These are phyloP conservation scores for Leptodontidium sp. DNA, from an alignment of 2,329 filamentous ascomycete genomes.

Conservation along the genomic window DNA sequence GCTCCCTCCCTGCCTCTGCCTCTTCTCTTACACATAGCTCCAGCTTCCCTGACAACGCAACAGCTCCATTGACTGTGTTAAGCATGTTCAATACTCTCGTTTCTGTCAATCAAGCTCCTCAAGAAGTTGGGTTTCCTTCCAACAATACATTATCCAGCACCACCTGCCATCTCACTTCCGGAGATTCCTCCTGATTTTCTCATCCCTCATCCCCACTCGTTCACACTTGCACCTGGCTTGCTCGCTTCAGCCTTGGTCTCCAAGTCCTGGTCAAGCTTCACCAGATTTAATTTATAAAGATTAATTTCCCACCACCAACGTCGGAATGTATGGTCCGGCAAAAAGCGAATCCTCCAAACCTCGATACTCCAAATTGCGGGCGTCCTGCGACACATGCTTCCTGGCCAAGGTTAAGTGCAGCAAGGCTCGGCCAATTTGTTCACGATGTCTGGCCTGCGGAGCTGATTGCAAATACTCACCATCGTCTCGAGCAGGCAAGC, in stretches of 20 bases:
- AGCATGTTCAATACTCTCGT: slow-evolving; percentile 16
- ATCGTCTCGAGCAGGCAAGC: slow-evolving; percentile 59
- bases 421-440: slow-evolving; percentile 61
- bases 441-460: slow-evolving; percentile 59
- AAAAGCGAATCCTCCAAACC: slow-evolving; percentile 32
- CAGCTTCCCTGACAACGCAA: slow-evolving; percentile 1
- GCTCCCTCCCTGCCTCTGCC: background rate
- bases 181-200: background rate
- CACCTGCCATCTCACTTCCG: background rate
- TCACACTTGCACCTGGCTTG: slow-evolving; percentile 8
- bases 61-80: background rate
- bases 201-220: background rate
- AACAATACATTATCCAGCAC: background rate
- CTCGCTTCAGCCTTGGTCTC: background rate
- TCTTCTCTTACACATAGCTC: slow-evolving; percentile 10
- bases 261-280: slow-evolving; percentile 6
- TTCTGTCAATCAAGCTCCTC: background rate
- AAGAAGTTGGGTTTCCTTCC: background rate
- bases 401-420: slow-evolving; percentile 65
- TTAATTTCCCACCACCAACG: slow-evolving; percentile 6
- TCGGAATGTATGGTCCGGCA: slow-evolving; percentile 19
- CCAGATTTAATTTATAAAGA: slow-evolving; percentile 10
- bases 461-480: slow-evolving; percentile 61
- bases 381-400: slow-evolving; percentile 63
- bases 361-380: slow-evolving; percentile 54